A percentile compares a stretch with the other conserved stretches of the same genome.
phyloP scores from a whole-genome alignment of 2,329 filamentous ascomycete species.

The Trichoderma lentiforme region DNA sequence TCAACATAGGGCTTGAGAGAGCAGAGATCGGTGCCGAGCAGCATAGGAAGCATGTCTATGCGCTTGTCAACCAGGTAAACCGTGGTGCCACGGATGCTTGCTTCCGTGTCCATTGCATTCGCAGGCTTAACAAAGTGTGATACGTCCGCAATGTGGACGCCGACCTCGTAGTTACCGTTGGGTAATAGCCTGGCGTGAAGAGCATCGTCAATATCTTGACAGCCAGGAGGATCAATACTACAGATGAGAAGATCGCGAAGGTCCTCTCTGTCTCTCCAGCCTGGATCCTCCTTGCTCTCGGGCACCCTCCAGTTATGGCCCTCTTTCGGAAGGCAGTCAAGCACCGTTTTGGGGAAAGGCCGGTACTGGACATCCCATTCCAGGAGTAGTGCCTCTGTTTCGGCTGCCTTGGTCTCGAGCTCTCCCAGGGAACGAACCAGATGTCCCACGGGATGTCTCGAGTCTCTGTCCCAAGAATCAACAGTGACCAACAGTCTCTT shows the following conservation, averaged over 20 bases:
- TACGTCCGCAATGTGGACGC: conserved; percentile 98
- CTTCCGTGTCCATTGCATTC: conserved; percentile 95
- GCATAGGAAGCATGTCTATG: conserved; percentile 97
- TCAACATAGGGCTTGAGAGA: conserved; percentile 98
- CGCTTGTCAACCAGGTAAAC: conserved; percentile 98
- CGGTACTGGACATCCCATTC: conserved; percentile 98
- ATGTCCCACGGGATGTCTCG: conserved; percentile 87
- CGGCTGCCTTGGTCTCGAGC: conserved; percentile 93
- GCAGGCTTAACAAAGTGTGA: conserved; percentile 97
- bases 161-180: conserved; percentile 93
- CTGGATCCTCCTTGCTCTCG: conserved; percentile 70
- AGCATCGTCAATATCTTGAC: conserved; percentile 97
- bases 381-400: conserved; percentile 89
- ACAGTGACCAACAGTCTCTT: conserved; percentile 92
- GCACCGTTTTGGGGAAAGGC: conserved; percentile 90
- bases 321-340: conserved; percentile 88
- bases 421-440: conserved; percentile 91
- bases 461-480: conserved; percentile 92
- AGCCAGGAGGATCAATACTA: conserved; percentile 94
- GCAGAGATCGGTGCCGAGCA: conserved; percentile 93
- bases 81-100: conserved; percentile 88
- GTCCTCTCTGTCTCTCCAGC: conserved; percentile 83
- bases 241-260: conserved; percentile 84
- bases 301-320: conserved; percentile 95
- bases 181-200: conserved; percentile 80